Base-by-base conservation (phyloP, 2,329 filamentous ascomycete genomes). In the Zymoseptoria passerinii region DNA sequence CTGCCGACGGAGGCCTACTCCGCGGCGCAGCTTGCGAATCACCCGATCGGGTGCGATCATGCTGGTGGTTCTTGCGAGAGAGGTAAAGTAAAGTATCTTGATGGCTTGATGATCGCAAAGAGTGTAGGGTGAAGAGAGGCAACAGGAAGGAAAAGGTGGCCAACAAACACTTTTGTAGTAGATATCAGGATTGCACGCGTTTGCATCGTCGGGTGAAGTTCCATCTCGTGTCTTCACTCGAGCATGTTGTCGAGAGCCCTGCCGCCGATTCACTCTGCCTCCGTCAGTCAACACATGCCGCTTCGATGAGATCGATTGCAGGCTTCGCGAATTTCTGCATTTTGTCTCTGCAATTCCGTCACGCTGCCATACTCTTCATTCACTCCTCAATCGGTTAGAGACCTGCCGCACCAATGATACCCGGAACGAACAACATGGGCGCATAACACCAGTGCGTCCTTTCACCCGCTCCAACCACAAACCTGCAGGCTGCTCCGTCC, bases 361-460 rank as follows among this genome's bases (percentile, higher is more conserved):
- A 44, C 4, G n/a, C 13, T 16, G 13, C 35, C n/a, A 16, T 44
- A 16, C 10, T 13, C 35, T n/a, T 13, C 35, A 44, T 44, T 44
- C 35, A 44, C 35, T 44, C 35, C 6, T 13, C 4, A 44, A 6
- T n/a, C 18, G 58, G 20, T 44, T 52, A 49, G 3, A 53, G 18
- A 35, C 56, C 56, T 48, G 53, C 48, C 8, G 56, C 56, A n/a
- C 58, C 28, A 20, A 68, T 6, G 28, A 60, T 67, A 16, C 73
- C 74, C 56, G 77, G 65, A 4, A 68, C 62, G 28, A 67, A 61
- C 27, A 78, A 63, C 44, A 78, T 58, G 3, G 75, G 73, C 27
- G 73, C 76, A 72, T 79, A 80, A 0, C 75, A 73, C 77, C 78
- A 81, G 67, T 81, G 79, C 62, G 72, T 74, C 77, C 75, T 78